Evolutionary conservation across 2,329 filamentous ascomycete genomes (phyloP).

Genomic region (Aspergillus arachidicola): DNA sequence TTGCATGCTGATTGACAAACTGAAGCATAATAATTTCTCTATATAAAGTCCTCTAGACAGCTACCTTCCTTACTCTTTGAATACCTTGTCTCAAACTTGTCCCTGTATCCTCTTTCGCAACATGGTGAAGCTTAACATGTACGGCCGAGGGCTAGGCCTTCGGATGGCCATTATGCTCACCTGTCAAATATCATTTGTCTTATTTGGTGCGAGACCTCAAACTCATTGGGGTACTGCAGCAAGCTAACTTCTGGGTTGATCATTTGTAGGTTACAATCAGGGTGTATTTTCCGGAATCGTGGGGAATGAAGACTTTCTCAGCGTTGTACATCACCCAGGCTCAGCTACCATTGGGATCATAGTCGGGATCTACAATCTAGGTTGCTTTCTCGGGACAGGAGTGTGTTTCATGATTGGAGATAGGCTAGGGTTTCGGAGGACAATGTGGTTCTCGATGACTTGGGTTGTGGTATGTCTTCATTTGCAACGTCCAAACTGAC

Average conservation of each 20-base stretch:
- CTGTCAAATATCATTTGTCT: conserved; percentile 29
- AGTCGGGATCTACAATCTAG: conserved; percentile 48
- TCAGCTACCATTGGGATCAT: conserved; percentile 46
- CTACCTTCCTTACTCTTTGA: background rate
- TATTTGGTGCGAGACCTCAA: conserved; percentile 25
- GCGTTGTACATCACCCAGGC: conserved; percentile 41
- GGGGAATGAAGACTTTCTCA: conserved; percentile 49
- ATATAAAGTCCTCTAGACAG: conserved; percentile 13
- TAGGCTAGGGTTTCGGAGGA: conserved; percentile 34
- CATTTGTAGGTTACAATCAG: conserved; percentile 49
- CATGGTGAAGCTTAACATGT: conserved; percentile 29
- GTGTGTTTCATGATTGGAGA: conserved; percentile 36
- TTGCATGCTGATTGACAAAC: conserved; percentile 22
- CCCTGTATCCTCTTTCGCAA: background rate
- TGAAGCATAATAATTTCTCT: conserved; percentile 7
- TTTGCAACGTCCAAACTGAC: background rate
- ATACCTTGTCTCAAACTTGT: background rate
- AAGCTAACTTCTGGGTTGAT: conserved; percentile 8
- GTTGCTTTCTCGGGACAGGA: conserved; percentile 42
- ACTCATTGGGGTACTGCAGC: background rate
- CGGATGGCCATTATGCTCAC: conserved; percentile 30
- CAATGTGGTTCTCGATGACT: conserved; percentile 39
- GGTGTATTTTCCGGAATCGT: conserved; percentile 54
- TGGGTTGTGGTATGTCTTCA: conserved; percentile 30
- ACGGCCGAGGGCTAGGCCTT: conserved; percentile 29